These are phyloP conservation scores for Psidium friedrichsthalianum DNA, from an alignment of 345 rosid species.

Conservation along the genomic window DNA sequence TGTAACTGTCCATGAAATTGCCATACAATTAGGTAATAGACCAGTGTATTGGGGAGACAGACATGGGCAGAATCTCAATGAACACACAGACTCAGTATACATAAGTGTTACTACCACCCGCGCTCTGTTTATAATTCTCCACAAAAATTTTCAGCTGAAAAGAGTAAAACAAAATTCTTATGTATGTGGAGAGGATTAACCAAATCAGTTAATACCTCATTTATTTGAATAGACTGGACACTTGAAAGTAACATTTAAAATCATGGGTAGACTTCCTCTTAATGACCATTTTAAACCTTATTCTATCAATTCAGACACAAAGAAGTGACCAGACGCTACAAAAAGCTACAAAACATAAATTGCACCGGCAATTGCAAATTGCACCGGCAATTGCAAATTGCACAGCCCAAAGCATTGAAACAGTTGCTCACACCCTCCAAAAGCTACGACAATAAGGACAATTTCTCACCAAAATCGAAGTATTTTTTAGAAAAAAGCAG, in stretches of 20 bases:
- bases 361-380: background rate
- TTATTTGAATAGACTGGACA: background rate
- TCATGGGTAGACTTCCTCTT: background rate
- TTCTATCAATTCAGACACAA: background rate
- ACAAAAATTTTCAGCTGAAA: background rate
- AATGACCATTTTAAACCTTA: background rate
- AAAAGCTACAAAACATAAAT: background rate
- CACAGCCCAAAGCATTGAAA: background rate
- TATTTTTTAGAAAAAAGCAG: background rate
- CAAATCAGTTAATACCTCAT: background rate
- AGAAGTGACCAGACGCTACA: background rate
- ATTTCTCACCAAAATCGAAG: background rate
- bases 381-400: background rate
- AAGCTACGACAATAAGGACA: background rate
- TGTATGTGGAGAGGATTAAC: background rate
- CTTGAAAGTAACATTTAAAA: background rate
- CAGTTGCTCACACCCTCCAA: background rate
- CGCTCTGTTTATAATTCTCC: background rate
- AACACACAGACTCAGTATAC: background rate
- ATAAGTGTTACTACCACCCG: background rate
- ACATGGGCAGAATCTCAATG: background rate
- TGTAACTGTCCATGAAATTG: conserved; percentile 40
- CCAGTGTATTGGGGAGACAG: background rate
- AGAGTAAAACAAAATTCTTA: background rate
- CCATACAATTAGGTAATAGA: background rate